Evolutionary conservation across 1,284 basidiomycete species (phyloP).

Genomic region (Ustanciosporium gigantosporum): DNA sequence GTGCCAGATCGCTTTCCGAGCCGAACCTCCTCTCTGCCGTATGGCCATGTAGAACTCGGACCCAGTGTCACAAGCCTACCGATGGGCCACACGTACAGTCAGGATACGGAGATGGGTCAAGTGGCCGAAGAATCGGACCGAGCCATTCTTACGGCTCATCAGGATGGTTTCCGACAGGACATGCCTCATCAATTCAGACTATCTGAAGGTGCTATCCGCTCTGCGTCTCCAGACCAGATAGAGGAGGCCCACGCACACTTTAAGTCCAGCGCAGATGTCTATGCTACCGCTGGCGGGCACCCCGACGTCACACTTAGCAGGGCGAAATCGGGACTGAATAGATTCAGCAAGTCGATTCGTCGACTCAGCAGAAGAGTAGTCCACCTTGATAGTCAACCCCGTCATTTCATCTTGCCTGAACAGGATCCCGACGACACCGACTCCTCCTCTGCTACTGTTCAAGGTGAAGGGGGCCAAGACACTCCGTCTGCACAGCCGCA

Average conservation of each 20-base stretch:
- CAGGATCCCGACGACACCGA: constrained; percentile 35
- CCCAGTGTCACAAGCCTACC: not conserved
- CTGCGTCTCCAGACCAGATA: constrained; percentile 26
- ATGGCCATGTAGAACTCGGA: not conserved
- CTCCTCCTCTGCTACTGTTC: constrained; percentile 14
- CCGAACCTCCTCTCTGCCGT: constrained; percentile 14
- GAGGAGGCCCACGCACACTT: constrained; percentile 10
- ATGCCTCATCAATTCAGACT: not conserved
- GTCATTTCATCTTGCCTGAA: constrained; percentile 36
- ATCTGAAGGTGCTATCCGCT: not conserved
- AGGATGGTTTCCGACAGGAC: constrained; percentile 9
- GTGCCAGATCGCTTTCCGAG: not conserved
- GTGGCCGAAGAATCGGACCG: constrained; percentile 19
- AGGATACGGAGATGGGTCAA: constrained; percentile 3
- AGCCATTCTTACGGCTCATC: constrained; percentile 21
- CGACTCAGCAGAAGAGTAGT: constrained; percentile 79
- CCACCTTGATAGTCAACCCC: constrained; percentile 67
- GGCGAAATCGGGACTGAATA: constrained; percentile 35
- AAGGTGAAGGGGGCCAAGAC: not conserved
- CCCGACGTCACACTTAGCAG: constrained; percentile 4
- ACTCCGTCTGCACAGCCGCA: not conserved
- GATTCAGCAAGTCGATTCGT: constrained; percentile 63
- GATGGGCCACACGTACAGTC: not conserved
- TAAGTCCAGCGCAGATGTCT: constrained; percentile 39
- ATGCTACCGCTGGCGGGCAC: constrained; percentile 12